Conservation (phyloP, 441 rosid genomes). For the Bruguiera hainesii region DNA sequence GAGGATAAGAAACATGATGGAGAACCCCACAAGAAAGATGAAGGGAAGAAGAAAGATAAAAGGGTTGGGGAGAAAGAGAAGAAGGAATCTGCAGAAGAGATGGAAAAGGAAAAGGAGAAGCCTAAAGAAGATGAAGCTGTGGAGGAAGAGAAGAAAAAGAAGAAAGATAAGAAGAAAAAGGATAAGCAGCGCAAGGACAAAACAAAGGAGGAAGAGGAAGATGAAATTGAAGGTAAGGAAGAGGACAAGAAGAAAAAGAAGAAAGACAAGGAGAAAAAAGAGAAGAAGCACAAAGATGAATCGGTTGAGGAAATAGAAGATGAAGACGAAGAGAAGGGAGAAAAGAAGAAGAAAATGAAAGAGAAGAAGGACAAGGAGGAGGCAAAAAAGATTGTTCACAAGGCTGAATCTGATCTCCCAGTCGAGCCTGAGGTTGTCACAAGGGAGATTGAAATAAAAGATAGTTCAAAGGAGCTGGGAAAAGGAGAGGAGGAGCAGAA, state of each 20-base stretch:
- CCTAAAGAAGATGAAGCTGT: constrained; percentile 10
- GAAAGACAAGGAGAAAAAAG: constrained; percentile 21
- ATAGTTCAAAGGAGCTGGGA: constrained; percentile 16
- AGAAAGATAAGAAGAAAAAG: constrained; percentile 8
- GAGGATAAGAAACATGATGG: constrained; percentile 9
- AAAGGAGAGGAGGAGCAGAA: constrained; percentile 17
- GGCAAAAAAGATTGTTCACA: constrained; percentile 10
- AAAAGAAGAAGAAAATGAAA: constrained; percentile 15
- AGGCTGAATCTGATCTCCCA: constrained; percentile 24
- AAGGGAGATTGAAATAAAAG: constrained; percentile 28
- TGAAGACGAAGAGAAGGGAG: background rate
- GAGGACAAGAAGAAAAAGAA: constrained; percentile 21
- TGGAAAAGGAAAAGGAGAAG: constrained; percentile 7
- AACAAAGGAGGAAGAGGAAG: constrained; percentile 12
- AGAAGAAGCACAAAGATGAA: constrained; percentile 13
- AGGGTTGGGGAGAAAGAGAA: constrained; percentile 12
- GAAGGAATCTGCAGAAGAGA: constrained; percentile 9
- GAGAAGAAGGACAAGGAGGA: constrained; percentile 4
- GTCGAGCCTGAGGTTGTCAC: constrained; percentile 20
- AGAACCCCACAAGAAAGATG: constrained; percentile 7
- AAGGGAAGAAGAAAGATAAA: constrained; percentile 20
- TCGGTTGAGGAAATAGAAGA: background rate
- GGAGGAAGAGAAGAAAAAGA: constrained; percentile 6
- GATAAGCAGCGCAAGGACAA: constrained; percentile 7
- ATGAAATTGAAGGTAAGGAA: constrained; percentile 14